Base-by-base conservation (phyloP, 129 eudicot genomes). In the Flaveria ramosissima region DNA sequence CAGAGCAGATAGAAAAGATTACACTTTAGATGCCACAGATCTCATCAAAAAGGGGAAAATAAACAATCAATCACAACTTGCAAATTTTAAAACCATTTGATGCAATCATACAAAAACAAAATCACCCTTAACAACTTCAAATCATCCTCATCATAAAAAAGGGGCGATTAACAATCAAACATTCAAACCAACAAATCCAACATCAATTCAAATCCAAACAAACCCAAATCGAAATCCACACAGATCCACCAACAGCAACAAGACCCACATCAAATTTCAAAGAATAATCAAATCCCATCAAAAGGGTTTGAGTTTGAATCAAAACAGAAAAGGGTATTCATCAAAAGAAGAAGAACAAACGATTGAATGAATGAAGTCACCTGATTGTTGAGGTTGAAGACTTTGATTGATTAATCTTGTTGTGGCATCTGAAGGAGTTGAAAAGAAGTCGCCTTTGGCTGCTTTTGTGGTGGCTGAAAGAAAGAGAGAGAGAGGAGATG, bases 391-490 rank as follows among this genome's bases (percentile, higher is more conserved):
- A 8, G 24, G 14, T 68, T 41, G 13, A 39, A 78, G 69, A 70
- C 23, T 69, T 60, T 24, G 50, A 0, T 60, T 24, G 50, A 0
- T 56, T 27, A 61, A 78, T 52, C 71, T 48, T 59, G 11, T 23
- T 53, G 45, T 24, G 81, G n/a, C 80, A 77, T 77, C 81, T 77
- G 81, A 77, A 76, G 45, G 27, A 65, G 48, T 6, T 41, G 13
- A 15, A 39, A 52, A 9, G 52, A 53, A 77, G 81, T 77, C 81
- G 74, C 68, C 60, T 36, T 21, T 4, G 81, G 68, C 73, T 21
- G 57, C 74, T 77, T 63, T 14, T 9, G 41, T 63, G 69, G 69
- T 63, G 69, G 45, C 20, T 24, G 43, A 27, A 16, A 27, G 68
- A 30, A 19, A 74, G 48, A 74, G 39, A 56, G 39, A 73, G 21